These are phyloP conservation scores for Petasospora fabianii DNA, from an alignment of 1,139 yeast species.

Conservation along the genomic window DNA sequence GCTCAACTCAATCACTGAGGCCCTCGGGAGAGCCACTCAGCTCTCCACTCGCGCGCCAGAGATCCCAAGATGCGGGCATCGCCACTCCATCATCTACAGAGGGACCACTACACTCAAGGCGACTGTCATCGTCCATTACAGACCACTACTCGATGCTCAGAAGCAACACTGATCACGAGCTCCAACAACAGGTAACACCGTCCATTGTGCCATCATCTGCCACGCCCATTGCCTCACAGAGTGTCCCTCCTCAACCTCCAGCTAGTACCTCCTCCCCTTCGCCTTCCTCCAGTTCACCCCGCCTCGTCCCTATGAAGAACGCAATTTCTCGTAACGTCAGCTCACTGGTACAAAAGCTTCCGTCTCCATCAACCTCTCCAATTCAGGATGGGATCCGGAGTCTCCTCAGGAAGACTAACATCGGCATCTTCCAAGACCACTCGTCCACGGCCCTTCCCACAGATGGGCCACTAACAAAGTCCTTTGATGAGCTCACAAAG, in stretches of 20 bases:
- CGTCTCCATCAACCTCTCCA: slow-evolving; percentile 12
- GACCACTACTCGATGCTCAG: slow-evolving; percentile 21
- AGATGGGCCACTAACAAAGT: slow-evolving; percentile 27
- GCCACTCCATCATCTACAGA: no score
- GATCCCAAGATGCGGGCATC: no score
- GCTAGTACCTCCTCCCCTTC: slow-evolving; percentile 1
- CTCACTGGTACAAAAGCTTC: slow-evolving; percentile 9
- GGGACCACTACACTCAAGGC: no score
- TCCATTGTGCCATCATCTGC: slow-evolving; percentile 3
- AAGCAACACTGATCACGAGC: slow-evolving; percentile 6
- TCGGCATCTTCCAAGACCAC: slow-evolving; percentile 10
- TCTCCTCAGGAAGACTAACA: slow-evolving; percentile 17
- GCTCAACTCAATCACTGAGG: no score
- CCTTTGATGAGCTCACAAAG: slow-evolving; percentile 13
- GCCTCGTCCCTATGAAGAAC: slow-evolving; percentile 3
- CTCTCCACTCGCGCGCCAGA: no score
- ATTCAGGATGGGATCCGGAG: slow-evolving; percentile 13
- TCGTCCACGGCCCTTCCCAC: slow-evolving; percentile 8
- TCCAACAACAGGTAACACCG: background rate
- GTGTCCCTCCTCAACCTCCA: background rate
- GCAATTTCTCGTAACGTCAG: slow-evolving; percentile 3
- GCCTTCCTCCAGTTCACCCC: background rate
- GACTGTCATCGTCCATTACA: slow-evolving; percentile 11
- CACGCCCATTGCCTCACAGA: background rate
- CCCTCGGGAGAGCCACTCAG: no score